Evolutionary conservation across 257 asterid genomes (phyloP), one percentile per base, ranked within the genome.

Genomic region (Thymus quinquecostatus): DNA sequence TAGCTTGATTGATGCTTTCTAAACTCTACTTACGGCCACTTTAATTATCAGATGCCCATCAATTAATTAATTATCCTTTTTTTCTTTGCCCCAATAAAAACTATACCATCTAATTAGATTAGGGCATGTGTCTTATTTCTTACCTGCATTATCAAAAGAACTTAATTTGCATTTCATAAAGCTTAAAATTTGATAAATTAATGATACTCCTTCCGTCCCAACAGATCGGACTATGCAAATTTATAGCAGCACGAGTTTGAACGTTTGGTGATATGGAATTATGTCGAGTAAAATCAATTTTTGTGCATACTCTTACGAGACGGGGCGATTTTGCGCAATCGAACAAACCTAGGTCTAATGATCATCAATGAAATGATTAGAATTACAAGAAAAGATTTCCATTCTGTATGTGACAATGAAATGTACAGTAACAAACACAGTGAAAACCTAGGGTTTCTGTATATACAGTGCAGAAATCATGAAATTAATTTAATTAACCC

Each of bases 21-120:
- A 44, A 47, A 32, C 30, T 64, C 69, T 63, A 63, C 78, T 67
- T 49, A 60, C 44, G 45, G 79, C 76, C 86, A 81, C 86, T 75
- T 74, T 80, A 74, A 59, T 65, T 64, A 65, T 60, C 69, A 88
- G 89, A 86, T 86, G 86, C 94, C 86, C 85, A 78, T 76, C 82
- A 75, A 70, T 63, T 73, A 77, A 21, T 21, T 21, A 21, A 21
- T 21, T 21, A 21, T 21, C 21, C 21, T 21, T 21, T 21, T 73
- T 64, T 14, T 83, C 27, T 75, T 70, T 10, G 10, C 56, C 73
- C 29, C 28, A 60, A 38, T 56, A 38, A 70, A 57, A 13, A 32
- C 64, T 10, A 59, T 32, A 59, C 45, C 60, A 21, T 21, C 21
- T 21, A 21, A 21, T 21, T 21, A 21, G 21, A 21, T 21, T 21